Percentiles rank a stretch among this genome's conserved stretches.
Conservation (phyloP, 148 eudicot genomes). For the Fagopyrum esculentum region DNA sequence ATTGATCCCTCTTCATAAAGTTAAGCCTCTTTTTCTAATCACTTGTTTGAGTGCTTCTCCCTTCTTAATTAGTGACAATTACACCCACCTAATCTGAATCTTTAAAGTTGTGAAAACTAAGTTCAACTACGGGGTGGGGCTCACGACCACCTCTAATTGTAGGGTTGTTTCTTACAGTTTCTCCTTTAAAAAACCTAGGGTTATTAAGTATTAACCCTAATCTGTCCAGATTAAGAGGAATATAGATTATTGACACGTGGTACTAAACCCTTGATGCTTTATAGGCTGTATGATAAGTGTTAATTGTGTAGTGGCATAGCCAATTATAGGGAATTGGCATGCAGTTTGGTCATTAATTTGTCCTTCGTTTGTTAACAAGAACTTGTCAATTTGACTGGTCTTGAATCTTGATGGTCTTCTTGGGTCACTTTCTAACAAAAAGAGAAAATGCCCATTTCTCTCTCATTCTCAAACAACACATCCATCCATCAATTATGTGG, state of each 20-base stretch:
- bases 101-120: too few species aligned
- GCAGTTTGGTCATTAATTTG: constrained; percentile 1
- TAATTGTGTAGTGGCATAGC: not conserved
- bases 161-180: not conserved
- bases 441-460: not conserved
- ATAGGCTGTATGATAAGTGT: not conserved
- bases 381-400: not conserved
- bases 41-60: too few species aligned
- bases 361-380: not conserved
- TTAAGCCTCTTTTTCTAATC: not conserved
- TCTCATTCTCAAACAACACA: not conserved
- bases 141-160: too few species aligned
- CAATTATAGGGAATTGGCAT: not conserved
- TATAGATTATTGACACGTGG: not conserved
- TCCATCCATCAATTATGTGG: not conserved
- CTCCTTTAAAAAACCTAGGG: not conserved
- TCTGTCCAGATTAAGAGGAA: not conserved
- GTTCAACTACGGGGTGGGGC: too few species aligned
- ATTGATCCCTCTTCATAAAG: constrained; percentile 3
- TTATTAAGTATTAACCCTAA: not conserved
- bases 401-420: not conserved
- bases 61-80: too few species aligned
- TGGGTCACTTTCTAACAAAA: not conserved
- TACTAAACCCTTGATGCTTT: not conserved
- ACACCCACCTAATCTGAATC: too few species aligned